phyloP scores from a whole-genome alignment of 176 grass and related monocot species.

The Triticum dicoccoides region DNA sequence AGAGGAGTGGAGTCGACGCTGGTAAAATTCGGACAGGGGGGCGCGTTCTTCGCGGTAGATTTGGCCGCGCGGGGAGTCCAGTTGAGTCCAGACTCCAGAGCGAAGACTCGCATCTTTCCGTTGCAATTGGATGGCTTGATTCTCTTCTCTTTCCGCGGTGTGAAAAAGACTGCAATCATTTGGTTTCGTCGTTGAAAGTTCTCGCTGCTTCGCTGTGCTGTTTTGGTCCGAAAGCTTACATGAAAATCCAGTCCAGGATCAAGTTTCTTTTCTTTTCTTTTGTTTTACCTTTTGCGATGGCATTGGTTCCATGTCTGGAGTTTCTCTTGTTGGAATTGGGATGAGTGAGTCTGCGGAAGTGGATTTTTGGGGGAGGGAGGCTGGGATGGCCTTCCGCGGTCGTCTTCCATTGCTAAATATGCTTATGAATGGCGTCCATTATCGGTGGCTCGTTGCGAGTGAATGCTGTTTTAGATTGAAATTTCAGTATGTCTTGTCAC shows the following conservation, averaged over 20 bases:
- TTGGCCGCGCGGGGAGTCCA: neutral
- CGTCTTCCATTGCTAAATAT: neutral
- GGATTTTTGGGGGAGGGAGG: neutral
- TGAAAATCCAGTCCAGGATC: constrained; percentile 26
- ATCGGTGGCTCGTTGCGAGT: neutral
- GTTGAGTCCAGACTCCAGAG: neutral
- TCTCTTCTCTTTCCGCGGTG: neutral
- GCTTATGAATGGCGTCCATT: neutral
- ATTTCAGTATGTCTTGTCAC: neutral
- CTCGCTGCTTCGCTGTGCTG: neutral
- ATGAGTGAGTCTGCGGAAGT: neutral
- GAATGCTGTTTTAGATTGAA: no score
- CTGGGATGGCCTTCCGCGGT: neutral
- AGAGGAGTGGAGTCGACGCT: constrained; percentile 7
- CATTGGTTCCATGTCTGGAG: neutral
- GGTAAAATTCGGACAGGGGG: neutral
- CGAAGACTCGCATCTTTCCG: neutral
- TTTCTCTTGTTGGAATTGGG: neutral
- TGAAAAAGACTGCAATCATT: constrained; percentile 23
- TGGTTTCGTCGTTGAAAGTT: neutral
- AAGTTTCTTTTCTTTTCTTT: no score
- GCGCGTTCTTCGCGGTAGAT: constrained; percentile 15
- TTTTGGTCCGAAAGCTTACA: neutral
- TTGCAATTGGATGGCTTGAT: constrained; percentile 6
- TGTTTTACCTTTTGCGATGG: no score